Base-by-base conservation (phyloP, 768 basidiomycete genomes). In the Boletus subcaerulescens region DNA sequence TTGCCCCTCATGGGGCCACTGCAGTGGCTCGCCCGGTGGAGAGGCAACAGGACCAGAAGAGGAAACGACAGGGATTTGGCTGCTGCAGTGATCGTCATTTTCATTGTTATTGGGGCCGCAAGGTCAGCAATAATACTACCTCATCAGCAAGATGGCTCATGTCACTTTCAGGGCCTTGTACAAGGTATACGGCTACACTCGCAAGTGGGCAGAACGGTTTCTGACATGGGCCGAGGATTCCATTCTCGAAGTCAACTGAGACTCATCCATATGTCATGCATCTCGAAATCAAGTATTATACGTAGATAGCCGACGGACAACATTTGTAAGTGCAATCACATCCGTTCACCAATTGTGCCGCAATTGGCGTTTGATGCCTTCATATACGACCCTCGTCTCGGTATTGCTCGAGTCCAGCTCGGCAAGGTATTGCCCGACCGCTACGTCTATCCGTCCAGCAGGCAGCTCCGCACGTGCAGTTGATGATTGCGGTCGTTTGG, bases 221-320 rank as follows among this genome's bases (percentile, higher is more conserved):
- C 74, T 92, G 33, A 74, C 83, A 10, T 81, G 86, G 32, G 89
- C 89, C 5, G 90, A 92, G 65, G 86, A 90, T 67, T 86, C 84
- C 3, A 91, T 92, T 55, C 73, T 92, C 35, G 90, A 92, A 69
- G 90, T 91, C 49, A 78, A 77, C 58, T 82, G 68, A 75, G 48
- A 20, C 26, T 51, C 35, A 14, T 58, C 45, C 36, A 44, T 52
- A 26, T 58, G n/a, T 39, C 33, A 14, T 62, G 48, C 50, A 40
- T 20, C 42, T 45, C 48, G 35, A 55, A 57, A 52, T 48, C 54
- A 56, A 45, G 43, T 64, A 57, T 22, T 29, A 2, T 29, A 29
- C n/a, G 59, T 58, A 61, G 54, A 58, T 60, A 60, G 51, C 38
- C 33, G 33, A 45, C 12, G 36, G 47, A 45, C 49, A 50, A 35